Conservation (phyloP, 345 rosid genomes). For the Ceriops tagal region DNA sequence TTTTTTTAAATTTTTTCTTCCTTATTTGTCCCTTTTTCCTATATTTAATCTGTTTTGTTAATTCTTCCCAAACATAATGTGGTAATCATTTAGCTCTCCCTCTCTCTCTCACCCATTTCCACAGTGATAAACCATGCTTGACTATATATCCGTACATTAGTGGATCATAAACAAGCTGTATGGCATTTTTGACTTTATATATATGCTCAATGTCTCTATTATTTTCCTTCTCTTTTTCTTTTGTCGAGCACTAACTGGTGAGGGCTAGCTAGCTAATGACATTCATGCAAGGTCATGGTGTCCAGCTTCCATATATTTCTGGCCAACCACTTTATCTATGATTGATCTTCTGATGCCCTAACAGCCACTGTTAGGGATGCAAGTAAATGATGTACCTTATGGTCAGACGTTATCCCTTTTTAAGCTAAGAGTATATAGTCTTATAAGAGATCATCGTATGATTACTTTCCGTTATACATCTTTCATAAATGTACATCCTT, state of each 20-base stretch:
- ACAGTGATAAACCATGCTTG: neutral
- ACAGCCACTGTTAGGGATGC: neutral
- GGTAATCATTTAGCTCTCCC: too few species aligned
- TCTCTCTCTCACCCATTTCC: neutral
- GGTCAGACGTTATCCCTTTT: too few species aligned
- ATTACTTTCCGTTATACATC: too few species aligned
- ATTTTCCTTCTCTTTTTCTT: slow-evolving; percentile 5
- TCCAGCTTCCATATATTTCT: slow-evolving; percentile 25
- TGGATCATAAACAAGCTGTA: slow-evolving; percentile 20
- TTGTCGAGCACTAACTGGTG: slow-evolving; percentile 13
- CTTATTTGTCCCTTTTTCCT: too few species aligned
- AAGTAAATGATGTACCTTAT: neutral
- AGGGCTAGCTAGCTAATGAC: slow-evolving; percentile 8
- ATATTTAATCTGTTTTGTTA: too few species aligned
- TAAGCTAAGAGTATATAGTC: too few species aligned
- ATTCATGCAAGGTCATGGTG: slow-evolving; percentile 12
- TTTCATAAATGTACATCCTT: too few species aligned
- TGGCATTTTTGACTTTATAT: slow-evolving; percentile 9
- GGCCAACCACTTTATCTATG: slow-evolving; percentile 4
- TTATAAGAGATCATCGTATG: too few species aligned
- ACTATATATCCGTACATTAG: neutral
- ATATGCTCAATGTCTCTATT: slow-evolving; percentile 7
- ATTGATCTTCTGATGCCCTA: neutral
- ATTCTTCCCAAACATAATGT: too few species aligned
- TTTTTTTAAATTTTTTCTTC: too few species aligned